Percentiles rank a stretch among this genome's conserved stretches.
Evolutionary conservation across 805 yeast species (phyloP).

Genomic region (Jamesozyma lodderae): DNA sequence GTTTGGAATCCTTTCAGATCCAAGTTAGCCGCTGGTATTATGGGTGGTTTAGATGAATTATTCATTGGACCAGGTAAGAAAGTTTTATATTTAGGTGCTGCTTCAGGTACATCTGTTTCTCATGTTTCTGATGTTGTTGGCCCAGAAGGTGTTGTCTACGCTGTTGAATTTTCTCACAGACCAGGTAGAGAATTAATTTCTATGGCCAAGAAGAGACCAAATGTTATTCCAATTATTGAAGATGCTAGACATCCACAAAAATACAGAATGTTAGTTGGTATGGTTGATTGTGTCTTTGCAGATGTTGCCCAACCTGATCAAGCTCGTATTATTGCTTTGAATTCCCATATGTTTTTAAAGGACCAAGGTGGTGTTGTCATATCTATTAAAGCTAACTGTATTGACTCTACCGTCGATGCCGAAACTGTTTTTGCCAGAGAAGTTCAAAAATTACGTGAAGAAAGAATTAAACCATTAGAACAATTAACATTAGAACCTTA

Average conservation of each 20-base stretch:
- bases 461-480: conserved; percentile 95
- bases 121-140: conserved; percentile 98
- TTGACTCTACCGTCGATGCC: conserved; percentile 98
- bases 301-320: conserved; percentile 99
- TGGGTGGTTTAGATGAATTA: conserved; percentile 98
- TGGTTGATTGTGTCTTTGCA: conserved; percentile 98
- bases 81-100: conserved; percentile 97
- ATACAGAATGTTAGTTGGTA: conserved; percentile 97
- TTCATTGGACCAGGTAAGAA: conserved; percentile 97
- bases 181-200: conserved; percentile 98
- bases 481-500: conserved; percentile 98
- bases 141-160: conserved; percentile 97
- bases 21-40: conserved; percentile 98
- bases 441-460: conserved; percentile 97
- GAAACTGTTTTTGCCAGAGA: conserved; percentile 99
- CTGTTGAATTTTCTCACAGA: conserved; percentile 98
- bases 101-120: conserved; percentile 97
- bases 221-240: conserved; percentile 96
- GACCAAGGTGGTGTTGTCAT: conserved; percentile 98
- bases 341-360: conserved; percentile 95
- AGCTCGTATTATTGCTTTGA: conserved; percentile 98
- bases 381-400: conserved; percentile 99
- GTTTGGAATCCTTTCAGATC: conserved; percentile 99
- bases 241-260: conserved; percentile 99
- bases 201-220: conserved; percentile 99